phyloP scores from a whole-genome alignment of 306 rosid species.

The Castanea mollissima region DNA sequence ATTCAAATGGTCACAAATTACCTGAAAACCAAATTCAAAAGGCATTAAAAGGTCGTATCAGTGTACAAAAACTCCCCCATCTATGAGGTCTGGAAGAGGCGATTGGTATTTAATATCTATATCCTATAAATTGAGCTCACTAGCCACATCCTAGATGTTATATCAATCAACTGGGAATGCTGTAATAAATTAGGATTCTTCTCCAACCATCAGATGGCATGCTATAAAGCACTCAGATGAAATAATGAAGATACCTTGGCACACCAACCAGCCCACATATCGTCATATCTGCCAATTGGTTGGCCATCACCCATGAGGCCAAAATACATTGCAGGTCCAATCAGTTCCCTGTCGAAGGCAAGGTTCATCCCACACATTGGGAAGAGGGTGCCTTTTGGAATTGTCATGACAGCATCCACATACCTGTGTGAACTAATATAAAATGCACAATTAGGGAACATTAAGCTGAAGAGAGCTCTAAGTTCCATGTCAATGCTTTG shows the following conservation, averaged over 20 bases:
- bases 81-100: background rate
- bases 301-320: constrained; percentile 57
- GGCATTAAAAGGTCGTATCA: too few relatives aligned
- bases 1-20: constrained; percentile 45
- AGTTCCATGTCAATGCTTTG: background rate
- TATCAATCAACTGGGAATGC: background rate
- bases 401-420: constrained; percentile 44
- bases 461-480: background rate
- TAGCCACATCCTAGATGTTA: background rate
- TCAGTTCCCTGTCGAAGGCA: constrained; percentile 40
- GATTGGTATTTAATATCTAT: background rate
- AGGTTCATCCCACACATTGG: constrained; percentile 59
- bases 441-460: background rate
- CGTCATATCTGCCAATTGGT: constrained; percentile 47
- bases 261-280: constrained; percentile 61
- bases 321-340: constrained; percentile 54
- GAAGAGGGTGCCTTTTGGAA: constrained; percentile 50
- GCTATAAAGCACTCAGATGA: background rate
- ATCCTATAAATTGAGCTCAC: background rate
- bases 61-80: too few relatives aligned
- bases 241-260: constrained; percentile 27
- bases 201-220: background rate
- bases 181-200: background rate
- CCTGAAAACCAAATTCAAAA: constrained; percentile 24
- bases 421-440: constrained; percentile 13